Evolutionary conservation across 257 asterid species (phyloP).

Genomic region (Henckelia pumila): DNA sequence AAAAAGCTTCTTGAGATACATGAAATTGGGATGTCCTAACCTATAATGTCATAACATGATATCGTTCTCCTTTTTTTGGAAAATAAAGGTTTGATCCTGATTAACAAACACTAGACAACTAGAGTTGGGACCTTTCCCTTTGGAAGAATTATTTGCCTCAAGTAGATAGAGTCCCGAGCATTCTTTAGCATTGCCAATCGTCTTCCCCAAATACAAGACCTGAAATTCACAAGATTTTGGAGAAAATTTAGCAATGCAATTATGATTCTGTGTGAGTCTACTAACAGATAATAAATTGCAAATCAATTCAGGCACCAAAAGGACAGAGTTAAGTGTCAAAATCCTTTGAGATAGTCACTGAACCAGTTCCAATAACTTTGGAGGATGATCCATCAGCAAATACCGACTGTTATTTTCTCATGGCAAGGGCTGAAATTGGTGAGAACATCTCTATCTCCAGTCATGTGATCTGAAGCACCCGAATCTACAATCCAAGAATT

Average conservation of each 20-base stretch:
- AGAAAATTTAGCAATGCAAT: too few relatives aligned
- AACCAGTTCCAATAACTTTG: too few relatives aligned
- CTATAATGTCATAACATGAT: slow-evolving; percentile 10
- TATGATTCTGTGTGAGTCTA: too few relatives aligned
- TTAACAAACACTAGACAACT: too few relatives aligned
- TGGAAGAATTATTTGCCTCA: neutral
- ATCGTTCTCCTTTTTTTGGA: neutral
- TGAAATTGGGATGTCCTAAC: too few relatives aligned
- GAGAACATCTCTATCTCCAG: neutral
- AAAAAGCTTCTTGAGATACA: too few relatives aligned
- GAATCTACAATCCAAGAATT: neutral
- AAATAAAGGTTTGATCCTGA: neutral
- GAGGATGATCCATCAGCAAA: neutral
- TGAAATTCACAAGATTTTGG: neutral
- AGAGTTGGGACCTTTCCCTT: neutral
- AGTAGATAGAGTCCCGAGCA: neutral
- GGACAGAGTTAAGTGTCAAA: too few relatives aligned
- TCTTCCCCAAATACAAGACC: neutral
- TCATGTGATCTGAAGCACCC: neutral
- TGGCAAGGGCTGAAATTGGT: neutral
- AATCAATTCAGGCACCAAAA: too few relatives aligned
- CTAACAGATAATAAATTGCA: too few relatives aligned
- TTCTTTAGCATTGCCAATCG: slow-evolving; percentile 11
- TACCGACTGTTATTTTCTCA: neutral
- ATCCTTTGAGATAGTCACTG: too few relatives aligned